A percentile compares a stretch with the other conserved stretches of the same genome.
Conservation (phyloP, 768 basidiomycete genomes). For the Paxillus ammoniavirescens region DNA sequence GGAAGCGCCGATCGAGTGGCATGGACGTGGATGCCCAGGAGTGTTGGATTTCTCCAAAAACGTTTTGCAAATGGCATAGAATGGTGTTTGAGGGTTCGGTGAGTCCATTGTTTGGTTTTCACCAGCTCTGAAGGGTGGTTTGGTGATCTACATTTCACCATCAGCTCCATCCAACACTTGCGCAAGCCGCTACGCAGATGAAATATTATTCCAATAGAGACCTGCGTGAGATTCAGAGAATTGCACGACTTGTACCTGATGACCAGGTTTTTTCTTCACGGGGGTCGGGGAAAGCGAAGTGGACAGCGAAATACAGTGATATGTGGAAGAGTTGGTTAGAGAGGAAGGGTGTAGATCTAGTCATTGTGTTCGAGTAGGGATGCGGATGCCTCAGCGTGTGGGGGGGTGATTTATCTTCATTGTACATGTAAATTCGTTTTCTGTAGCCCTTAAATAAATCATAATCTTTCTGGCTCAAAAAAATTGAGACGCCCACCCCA, state of each 20-base stretch:
- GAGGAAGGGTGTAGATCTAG: conserved; percentile 33
- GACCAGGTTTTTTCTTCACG: conserved; percentile 31
- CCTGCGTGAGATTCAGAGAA: conserved; percentile 39
- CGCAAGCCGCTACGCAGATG: conserved; percentile 33
- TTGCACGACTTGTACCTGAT: conserved; percentile 39
- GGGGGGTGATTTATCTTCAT: background rate
- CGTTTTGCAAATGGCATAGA: conserved; percentile 46
- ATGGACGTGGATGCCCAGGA: conserved; percentile 18
- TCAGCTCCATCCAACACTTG: conserved; percentile 36
- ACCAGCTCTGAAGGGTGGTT: background rate
- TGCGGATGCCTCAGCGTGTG: no score
- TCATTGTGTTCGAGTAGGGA: conserved; percentile 33
- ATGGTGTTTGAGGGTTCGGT: conserved; percentile 44
- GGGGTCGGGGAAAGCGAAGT: conserved; percentile 7
- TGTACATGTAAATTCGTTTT: background rate
- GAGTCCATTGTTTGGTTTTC: conserved; percentile 12
- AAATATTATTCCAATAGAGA: conserved; percentile 38
- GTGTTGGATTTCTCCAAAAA: conserved; percentile 31
- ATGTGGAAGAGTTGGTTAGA: conserved; percentile 42
- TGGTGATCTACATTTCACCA: background rate
- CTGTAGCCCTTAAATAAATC: background rate
- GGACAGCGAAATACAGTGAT: conserved; percentile 28
- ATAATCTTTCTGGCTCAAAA: no score
- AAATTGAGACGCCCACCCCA: no score
- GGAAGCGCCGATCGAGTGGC: background rate